Evolutionary conservation across 2,329 filamentous ascomycete genomes (phyloP).

Genomic region (Knufia petricola): DNA sequence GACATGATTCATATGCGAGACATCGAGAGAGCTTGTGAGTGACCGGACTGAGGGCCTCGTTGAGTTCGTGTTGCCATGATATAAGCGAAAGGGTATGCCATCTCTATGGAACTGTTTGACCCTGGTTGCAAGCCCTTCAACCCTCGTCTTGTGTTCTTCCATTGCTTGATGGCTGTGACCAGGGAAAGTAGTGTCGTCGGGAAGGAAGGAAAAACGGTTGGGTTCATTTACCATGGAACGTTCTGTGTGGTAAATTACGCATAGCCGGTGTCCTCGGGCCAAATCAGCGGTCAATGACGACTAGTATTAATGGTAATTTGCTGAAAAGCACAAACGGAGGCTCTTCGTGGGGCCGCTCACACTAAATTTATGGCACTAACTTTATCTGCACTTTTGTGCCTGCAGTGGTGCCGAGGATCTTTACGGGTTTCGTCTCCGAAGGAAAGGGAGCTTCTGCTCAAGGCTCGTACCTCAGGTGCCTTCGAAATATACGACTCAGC

Average conservation of each 20-base stretch:
- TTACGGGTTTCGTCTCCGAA: no score
- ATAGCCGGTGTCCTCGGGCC: no score
- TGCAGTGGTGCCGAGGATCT: not conserved
- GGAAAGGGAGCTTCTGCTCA: no score
- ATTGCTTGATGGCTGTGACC: not conserved
- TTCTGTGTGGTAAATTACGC: no score
- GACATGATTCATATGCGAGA: constrained; percentile 53
- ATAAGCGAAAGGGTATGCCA: constrained; percentile 43
- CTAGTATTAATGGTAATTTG: no score
- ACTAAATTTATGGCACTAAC: no score
- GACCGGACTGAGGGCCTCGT: constrained; percentile 37
- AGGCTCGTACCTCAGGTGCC: no score
- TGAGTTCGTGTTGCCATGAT: constrained; percentile 48
- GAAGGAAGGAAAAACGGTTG: no score
- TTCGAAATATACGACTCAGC: no score
- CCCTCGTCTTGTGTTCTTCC: not conserved
- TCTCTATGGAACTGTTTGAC: constrained; percentile 19
- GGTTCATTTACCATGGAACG: no score
- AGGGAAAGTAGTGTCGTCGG: no score
- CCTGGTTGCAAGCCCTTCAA: not conserved
- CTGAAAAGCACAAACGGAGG: not conserved
- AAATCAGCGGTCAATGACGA: no score
- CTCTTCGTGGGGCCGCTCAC: not conserved
- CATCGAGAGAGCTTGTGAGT: constrained; percentile 45
- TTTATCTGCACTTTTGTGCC: not conserved